A percentile compares a stretch with the other conserved stretches of the same genome.
Evolutionary conservation across 345 rosid species (phyloP).

Genomic region (Pelargonium nanum): DNA sequence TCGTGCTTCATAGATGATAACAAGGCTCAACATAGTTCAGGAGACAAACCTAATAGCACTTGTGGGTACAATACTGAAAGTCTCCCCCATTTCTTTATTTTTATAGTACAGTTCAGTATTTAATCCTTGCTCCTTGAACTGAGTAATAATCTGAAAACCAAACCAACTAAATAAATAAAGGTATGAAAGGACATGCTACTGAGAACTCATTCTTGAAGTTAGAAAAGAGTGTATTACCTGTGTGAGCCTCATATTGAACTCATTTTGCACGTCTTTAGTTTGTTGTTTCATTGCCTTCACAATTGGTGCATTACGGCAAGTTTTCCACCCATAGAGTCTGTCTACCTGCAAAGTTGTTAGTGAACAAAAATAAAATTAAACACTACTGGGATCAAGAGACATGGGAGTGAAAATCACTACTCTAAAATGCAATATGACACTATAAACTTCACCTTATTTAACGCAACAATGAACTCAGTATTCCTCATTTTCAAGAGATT

Average conservation of each 20-base stretch:
- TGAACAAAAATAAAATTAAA: slow-evolving; percentile 1
- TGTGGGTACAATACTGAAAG: slow-evolving; percentile 78
- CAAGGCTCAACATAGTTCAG: neutral
- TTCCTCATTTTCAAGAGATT: slow-evolving; percentile 77
- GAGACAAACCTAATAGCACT: slow-evolving; percentile 66
- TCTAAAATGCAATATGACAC: slow-evolving; percentile 1
- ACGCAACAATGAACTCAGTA: slow-evolving; percentile 82
- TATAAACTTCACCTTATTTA: slow-evolving; percentile 63
- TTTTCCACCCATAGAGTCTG: slow-evolving; percentile 87
- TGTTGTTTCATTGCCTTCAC: slow-evolving; percentile 60
- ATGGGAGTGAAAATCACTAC: neutral
- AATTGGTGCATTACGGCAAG: slow-evolving; percentile 68
- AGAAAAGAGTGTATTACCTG: slow-evolving; percentile 26
- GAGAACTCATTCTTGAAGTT: slow-evolving; percentile 1
- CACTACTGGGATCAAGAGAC: slow-evolving; percentile 1
- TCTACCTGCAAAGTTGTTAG: slow-evolving; percentile 51
- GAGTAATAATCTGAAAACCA: slow-evolving; percentile 45
- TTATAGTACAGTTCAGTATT: slow-evolving; percentile 84
- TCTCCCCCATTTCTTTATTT: slow-evolving; percentile 78
- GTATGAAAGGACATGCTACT: neutral
- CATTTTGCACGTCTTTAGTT: slow-evolving; percentile 48
- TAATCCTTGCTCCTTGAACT: slow-evolving; percentile 83
- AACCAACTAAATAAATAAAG: slow-evolving; percentile 5
- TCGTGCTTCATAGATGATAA: too few species aligned
- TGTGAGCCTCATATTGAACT: slow-evolving; percentile 61